phyloP scores from a whole-genome alignment of 169 alveolate genomes.

The Plasmodium chabaudi region DNA sequence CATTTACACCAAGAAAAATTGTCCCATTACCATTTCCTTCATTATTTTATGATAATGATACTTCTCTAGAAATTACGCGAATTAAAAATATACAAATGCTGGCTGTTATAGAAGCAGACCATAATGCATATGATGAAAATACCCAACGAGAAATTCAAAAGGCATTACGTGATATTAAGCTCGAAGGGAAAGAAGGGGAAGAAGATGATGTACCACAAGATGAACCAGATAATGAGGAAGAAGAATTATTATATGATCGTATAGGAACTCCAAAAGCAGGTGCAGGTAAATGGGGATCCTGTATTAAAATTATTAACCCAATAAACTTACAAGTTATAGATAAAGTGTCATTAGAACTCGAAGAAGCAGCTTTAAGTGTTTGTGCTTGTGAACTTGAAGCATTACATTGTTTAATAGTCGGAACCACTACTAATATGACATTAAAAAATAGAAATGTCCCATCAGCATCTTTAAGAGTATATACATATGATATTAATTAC shows the following conservation, averaged over 20 bases:
- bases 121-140: slow-evolving; percentile 89
- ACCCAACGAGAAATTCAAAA: slow-evolving; percentile 84
- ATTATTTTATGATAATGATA: slow-evolving; percentile 79
- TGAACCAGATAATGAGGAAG: slow-evolving; percentile 79
- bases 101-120: slow-evolving; percentile 93
- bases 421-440: slow-evolving; percentile 89
- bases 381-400: slow-evolving; percentile 91
- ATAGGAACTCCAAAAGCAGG: slow-evolving; percentile 94
- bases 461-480: slow-evolving; percentile 79
- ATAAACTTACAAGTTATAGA: slow-evolving; percentile 87
- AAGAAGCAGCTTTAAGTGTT: slow-evolving; percentile 95
- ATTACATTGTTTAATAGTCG: slow-evolving; percentile 92
- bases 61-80: slow-evolving; percentile 71
- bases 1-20: slow-evolving; percentile 95
- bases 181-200: slow-evolving; percentile 45
- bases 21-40: slow-evolving; percentile 90
- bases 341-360: slow-evolving; percentile 92
- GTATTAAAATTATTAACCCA: slow-evolving; percentile 92
- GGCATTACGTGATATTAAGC: slow-evolving; percentile 79
- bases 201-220: slow-evolving; percentile 26
- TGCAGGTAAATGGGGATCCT: slow-evolving; percentile 95
- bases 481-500: slow-evolving; percentile 82
- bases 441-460: slow-evolving; percentile 50
- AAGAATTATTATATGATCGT: slow-evolving; percentile 79
- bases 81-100: slow-evolving; percentile 83